These are phyloP conservation scores for Centaurea solstitialis DNA, from an alignment of 129 eudicot genomes.

Conservation along the genomic window DNA sequence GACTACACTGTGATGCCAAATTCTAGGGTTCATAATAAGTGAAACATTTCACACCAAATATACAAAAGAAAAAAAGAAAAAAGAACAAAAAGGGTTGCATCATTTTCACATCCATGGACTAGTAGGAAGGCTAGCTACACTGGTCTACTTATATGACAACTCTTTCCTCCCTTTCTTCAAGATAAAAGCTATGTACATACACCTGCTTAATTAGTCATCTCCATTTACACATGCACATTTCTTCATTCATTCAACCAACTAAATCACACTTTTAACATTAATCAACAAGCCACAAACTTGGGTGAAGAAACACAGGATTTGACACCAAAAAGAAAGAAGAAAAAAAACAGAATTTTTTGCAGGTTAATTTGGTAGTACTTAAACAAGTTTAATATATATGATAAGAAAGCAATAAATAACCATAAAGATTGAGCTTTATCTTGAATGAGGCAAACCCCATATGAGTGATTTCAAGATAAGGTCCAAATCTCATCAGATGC, in stretches of 20 bases:
- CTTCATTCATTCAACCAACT: neutral
- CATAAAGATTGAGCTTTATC: neutral
- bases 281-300: neutral
- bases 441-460: neutral
- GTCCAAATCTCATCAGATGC: neutral
- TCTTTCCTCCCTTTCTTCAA: slow-evolving; percentile 27
- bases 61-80: neutral
- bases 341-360: neutral
- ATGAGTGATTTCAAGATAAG: slow-evolving; percentile 8
- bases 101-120: slow-evolving; percentile 33
- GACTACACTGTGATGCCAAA: slow-evolving; percentile 34
- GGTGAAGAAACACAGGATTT: slow-evolving; percentile 6
- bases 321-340: slow-evolving; percentile 5
- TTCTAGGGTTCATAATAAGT: slow-evolving; percentile 33
- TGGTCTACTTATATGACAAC: slow-evolving; percentile 32
- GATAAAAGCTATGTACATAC: slow-evolving; percentile 19
- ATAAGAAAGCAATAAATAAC: neutral
- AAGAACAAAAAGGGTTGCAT: slow-evolving; percentile 15
- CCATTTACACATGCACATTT: slow-evolving; percentile 19
- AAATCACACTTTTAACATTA: neutral
- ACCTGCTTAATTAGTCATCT: slow-evolving; percentile 1
- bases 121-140: slow-evolving; percentile 14
- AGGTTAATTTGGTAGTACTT: neutral
- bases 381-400: neutral
- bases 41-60: slow-evolving; percentile 4